Evolutionary conservation across 768 basidiomycete genomes (phyloP), one percentile per base, ranked within the genome.

Genomic region (Agaricus sinodeliciosus): DNA sequence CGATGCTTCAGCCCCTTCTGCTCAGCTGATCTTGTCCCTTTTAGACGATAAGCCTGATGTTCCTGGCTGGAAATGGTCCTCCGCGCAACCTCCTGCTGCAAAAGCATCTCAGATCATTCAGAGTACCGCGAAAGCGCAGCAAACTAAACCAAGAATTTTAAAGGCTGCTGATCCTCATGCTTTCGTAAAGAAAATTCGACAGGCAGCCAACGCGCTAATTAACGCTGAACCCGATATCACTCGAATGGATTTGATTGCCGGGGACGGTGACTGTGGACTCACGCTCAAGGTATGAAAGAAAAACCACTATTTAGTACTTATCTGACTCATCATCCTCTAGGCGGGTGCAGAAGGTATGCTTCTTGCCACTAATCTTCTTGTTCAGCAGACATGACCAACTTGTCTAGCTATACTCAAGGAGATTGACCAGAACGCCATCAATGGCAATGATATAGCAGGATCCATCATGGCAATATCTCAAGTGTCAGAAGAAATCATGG

Each of bases 211-310:
- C 16, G 82, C 81, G 1, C 69, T 97, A 55, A 79, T 92, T 54
- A 69, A 68, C 7, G 87, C 86, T 7, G 94, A 97, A 65, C 82
- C 87, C 1, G 92, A 94, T 58, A 92, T 99, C 56, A 97, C 94
- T 12, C 70, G 77, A 16, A 87, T 91, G 82, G 95, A 99, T 65
- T 85, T 79, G 53, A 85, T 97, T 49, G 89, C 90, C 2, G 94
- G 94, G 25, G 94, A 98, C 62, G 94, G 94, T 4, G 79, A 80
- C 58, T 79, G 77, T 53, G 79, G 79, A 9, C 67, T 79, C 9
- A 79, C 78, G 8, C 66, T 80, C 34, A 77, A 78, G 70, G 74
- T 74, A 53, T 15, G 51, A 37, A 3, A 41, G n/a, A 27, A 15
- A 36, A 34, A 18, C 22, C 1, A 7, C 9, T 18, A 9, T 13